phyloP scores from a whole-genome alignment of 1,284 basidiomycete genomes.

The Tylopilus orsonianus region DNA sequence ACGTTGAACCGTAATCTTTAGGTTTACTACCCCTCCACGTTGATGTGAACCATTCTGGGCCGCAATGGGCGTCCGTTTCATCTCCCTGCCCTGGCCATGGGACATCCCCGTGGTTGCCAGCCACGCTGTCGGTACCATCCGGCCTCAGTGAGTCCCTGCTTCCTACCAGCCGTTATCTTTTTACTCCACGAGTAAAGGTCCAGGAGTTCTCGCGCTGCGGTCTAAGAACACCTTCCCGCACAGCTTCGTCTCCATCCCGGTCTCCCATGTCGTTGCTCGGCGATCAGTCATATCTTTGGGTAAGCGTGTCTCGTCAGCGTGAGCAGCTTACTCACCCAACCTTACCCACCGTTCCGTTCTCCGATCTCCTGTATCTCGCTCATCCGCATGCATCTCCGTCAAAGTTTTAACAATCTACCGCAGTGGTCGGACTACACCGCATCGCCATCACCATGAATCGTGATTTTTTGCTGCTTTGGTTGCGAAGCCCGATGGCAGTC shows the following conservation, averaged over 20 bases:
- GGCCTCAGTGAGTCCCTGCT: conserved; percentile 12
- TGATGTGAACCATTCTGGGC: conserved; percentile 19
- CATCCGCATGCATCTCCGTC: conserved; percentile 9
- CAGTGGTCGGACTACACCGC: conserved; percentile 16
- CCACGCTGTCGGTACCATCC: conserved; percentile 15
- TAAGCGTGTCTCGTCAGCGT: conserved; percentile 19
- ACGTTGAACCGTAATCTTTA: conserved; percentile 20
- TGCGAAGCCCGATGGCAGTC: conserved; percentile 34
- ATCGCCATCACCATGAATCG: conserved; percentile 20
- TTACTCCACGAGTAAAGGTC: conserved; percentile 27
- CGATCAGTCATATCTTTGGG: conserved; percentile 24
- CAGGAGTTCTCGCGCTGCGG: conserved; percentile 25
- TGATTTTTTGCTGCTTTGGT: conserved; percentile 27
- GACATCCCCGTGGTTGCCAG: conserved; percentile 25
- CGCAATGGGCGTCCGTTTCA: conserved; percentile 28
- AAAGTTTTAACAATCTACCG: conserved; percentile 15
- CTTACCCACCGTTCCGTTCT: conserved; percentile 17
- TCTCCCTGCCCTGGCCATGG: conserved; percentile 22
- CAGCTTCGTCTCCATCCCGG: conserved; percentile 23
- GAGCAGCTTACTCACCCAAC: conserved; percentile 22
- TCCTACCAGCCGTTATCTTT: conserved; percentile 22
- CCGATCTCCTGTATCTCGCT: conserved; percentile 7
- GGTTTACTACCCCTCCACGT: conserved; percentile 24
- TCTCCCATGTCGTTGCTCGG: conserved; percentile 12
- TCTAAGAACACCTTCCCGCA: conserved; percentile 26